Evolutionary conservation across 495 filamentous ascomycete species (phyloP), one percentile per base, ranked within the genome.

Genomic region (Lindgomyces ingoldianus): DNA sequence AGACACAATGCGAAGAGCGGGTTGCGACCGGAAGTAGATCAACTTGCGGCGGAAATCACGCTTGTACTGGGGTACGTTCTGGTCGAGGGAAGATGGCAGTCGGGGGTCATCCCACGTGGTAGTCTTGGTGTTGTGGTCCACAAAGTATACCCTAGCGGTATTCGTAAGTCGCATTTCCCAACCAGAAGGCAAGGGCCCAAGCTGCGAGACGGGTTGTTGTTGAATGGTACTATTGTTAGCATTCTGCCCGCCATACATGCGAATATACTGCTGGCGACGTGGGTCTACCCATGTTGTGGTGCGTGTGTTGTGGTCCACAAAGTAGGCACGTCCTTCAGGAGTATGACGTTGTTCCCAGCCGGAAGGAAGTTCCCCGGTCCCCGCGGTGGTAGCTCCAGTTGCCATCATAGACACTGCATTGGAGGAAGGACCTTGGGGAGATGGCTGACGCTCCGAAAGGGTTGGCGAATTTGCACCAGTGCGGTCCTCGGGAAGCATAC

Each of bases 101-200:
- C 94, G 86, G 21, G 94, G 94, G 71, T 98, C 94, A 71, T 98
- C 94, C 94, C 94, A 98, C n/a, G 94, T 98, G 12, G 94, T 98
- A 0, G 94, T 98, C 81, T 98, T 98, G 62, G 94, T 98, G 74
- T 98, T 98, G 80, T 98, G 94, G 72, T 98, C 94, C 33, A 98
- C 94, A 73, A 98, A 98, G 76, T 98, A 98, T 22, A 98, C 94
- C 47, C 94, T 85, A 12, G 94, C 94, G 6, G 94, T 98, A 73
- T 98, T 98, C 50, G 94, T 98, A 24, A 98, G 85, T 60, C 94
- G 89, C 94, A 98, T 98, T 80, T 98, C 94, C 94, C 94, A 98
- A 19, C 94, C 94, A 74, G 93, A 97, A 12, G 94, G 94, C 44
- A 98, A 75, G 26, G 94, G 93, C n/a, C 94, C 94, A 33, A 98